Evolutionary conservation across 495 filamentous ascomycete genomes (phyloP).

Genomic region (Hypoxylon subgilvum): DNA sequence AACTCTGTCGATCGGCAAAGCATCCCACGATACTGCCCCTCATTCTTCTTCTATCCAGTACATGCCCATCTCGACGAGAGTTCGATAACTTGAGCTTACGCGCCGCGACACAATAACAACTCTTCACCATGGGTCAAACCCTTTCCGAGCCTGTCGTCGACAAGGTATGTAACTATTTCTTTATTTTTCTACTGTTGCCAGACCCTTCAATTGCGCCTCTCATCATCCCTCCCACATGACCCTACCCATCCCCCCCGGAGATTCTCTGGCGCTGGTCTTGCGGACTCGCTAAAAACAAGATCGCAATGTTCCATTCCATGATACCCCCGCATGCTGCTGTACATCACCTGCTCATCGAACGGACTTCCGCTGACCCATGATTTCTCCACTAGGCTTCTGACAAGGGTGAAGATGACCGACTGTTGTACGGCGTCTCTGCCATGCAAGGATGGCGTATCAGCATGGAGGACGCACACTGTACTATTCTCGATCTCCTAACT

Average conservation of each 20-base stretch:
- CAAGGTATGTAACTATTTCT: constrained; percentile 72
- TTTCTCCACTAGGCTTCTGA: constrained; percentile 70
- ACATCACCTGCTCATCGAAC: constrained; percentile 2
- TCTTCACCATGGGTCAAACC: constrained; percentile 88
- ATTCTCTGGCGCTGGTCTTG: constrained; percentile 34
- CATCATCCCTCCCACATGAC: constrained; percentile 2
- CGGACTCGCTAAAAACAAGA: constrained; percentile 31
- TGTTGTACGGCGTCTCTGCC: constrained; percentile 90
- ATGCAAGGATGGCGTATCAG: constrained; percentile 99
- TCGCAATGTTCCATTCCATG: constrained; percentile 22
- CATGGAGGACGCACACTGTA: constrained; percentile 96
- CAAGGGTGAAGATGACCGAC: constrained; percentile 88
- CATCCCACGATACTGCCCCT: constrained; percentile 31
- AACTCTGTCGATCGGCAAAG: constrained; percentile 33
- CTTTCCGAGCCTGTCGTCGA: constrained; percentile 98
- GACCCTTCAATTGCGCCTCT: constrained; percentile 28
- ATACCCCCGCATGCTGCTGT: constrained; percentile 23
- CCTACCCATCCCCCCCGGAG: constrained; percentile 20
- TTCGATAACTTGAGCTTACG: constrained; percentile 7
- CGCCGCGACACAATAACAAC: constrained; percentile 24
- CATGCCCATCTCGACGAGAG: constrained; percentile 18
- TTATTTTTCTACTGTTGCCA: constrained; percentile 2
- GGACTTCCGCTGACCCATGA: constrained; percentile 5
- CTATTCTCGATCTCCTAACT: constrained; percentile 80
- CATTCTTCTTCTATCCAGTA: constrained; percentile 16